These are phyloP conservation scores for Arctostaphylos glauca DNA, from an alignment of 148 eudicot genomes.

Conservation along the genomic window DNA sequence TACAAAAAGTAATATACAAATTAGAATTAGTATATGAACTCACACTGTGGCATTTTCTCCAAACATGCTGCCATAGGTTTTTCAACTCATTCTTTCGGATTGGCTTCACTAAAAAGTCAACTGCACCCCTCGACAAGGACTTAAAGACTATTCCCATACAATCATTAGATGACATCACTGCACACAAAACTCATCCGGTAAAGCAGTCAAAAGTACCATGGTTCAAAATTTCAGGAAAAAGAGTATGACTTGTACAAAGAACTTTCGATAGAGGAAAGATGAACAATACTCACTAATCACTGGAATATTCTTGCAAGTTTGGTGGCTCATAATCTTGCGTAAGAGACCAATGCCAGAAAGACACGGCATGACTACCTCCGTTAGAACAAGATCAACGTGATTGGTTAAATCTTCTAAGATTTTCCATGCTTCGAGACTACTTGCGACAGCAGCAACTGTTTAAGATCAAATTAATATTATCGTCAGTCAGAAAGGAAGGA, in stretches of 20 bases:
- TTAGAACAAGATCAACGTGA: conserved; percentile 71
- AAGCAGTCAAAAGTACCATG: conserved; percentile 32
- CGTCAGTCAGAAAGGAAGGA: neutral
- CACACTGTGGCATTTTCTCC: conserved; percentile 81
- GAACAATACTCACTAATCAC: conserved; percentile 68
- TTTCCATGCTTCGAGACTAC: conserved; percentile 63
- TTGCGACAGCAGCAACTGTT: conserved; percentile 65
- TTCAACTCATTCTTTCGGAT: conserved; percentile 76
- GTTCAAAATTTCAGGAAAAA: neutral
- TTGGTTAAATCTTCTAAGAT: conserved; percentile 55
- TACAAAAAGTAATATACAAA: neutral
- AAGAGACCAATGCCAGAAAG: conserved; percentile 76
- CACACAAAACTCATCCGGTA: conserved; percentile 36
- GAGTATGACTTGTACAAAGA: neutral
- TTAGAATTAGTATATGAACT: conserved; percentile 25
- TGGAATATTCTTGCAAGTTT: conserved; percentile 72
- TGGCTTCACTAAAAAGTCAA: conserved; percentile 79
- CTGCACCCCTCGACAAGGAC: conserved; percentile 77
- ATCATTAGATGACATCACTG: conserved; percentile 88
- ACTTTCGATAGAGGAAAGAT: conserved; percentile 4
- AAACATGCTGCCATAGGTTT: conserved; percentile 86
- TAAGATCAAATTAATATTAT: conserved; percentile 15
- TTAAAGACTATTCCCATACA: conserved; percentile 73
- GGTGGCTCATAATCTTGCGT: conserved; percentile 70
- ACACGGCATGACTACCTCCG: conserved; percentile 76